A percentile compares a stretch with the other conserved stretches of the same genome.
Evolutionary conservation across 768 basidiomycete genomes (phyloP).

Genomic region (Cyathus striatus): DNA sequence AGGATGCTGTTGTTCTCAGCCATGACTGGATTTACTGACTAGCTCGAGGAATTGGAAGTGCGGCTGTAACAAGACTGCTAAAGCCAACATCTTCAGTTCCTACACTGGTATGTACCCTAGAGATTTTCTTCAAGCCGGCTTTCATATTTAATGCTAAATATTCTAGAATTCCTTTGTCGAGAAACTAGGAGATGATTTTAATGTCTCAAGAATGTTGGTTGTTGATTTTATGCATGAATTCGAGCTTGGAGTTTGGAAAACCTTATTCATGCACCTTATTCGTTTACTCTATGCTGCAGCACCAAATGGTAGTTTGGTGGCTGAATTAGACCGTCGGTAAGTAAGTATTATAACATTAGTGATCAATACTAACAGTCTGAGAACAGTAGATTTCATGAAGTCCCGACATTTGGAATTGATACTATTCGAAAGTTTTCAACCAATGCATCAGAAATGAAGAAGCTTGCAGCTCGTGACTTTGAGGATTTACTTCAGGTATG

Average conservation of each 20-base stretch:
- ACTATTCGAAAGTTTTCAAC: constrained; percentile 18
- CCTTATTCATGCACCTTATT: constrained; percentile 18
- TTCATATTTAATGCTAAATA: background rate
- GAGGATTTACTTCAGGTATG: constrained; percentile 21
- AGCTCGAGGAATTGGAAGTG: background rate
- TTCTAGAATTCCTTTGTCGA: background rate
- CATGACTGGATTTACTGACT: background rate
- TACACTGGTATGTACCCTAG: background rate
- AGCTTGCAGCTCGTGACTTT: constrained; percentile 22
- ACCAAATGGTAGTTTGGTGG: background rate
- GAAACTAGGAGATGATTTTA: background rate
- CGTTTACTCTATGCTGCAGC: constrained; percentile 10
- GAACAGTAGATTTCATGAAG: background rate
- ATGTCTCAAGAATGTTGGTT: constrained; percentile 4
- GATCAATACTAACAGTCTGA: background rate
- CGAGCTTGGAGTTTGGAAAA: constrained; percentile 23
- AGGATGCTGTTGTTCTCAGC: background rate
- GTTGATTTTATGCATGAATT: constrained; percentile 22
- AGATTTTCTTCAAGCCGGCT: no score
- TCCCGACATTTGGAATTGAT: constrained; percentile 12
- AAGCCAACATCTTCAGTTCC: background rate
- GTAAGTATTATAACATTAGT: background rate
- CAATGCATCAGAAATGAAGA: constrained; percentile 18
- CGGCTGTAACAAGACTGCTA: background rate
- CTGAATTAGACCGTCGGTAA: background rate